Evolutionary conservation across 1,284 basidiomycete genomes (phyloP).

Genomic region (Laetiporus sulphureus): DNA sequence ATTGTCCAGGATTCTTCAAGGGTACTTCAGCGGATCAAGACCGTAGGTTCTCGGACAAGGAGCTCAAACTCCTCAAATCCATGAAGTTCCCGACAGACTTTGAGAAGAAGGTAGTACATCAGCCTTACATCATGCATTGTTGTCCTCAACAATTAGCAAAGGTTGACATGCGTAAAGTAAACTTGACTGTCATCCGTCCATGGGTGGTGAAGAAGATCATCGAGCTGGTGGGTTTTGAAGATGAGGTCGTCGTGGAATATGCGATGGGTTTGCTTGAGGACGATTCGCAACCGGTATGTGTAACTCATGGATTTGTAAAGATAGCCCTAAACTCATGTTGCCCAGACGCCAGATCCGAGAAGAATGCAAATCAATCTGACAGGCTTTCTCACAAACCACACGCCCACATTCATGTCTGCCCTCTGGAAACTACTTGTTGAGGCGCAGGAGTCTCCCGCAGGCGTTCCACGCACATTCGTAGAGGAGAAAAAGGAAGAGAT

Average conservation of each 20-base stretch:
- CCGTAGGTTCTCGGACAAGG: conserved; percentile 93
- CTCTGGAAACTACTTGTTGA: conserved; percentile 90
- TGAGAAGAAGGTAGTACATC: conserved; percentile 76
- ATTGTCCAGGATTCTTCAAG: conserved; percentile 74
- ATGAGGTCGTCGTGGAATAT: conserved; percentile 96
- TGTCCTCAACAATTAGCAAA: conserved; percentile 22
- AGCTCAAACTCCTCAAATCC: conserved; percentile 78
- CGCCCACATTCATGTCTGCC: conserved; percentile 79
- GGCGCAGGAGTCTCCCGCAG: conserved; percentile 84
- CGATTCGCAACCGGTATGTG: conserved; percentile 66
- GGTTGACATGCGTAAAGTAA: conserved; percentile 96
- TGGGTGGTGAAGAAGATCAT: conserved; percentile 93
- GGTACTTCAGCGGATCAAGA: conserved; percentile 82
- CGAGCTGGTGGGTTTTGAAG: conserved; percentile 89
- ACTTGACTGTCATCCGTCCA: conserved; percentile 80
- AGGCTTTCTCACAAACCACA: conserved; percentile 83
- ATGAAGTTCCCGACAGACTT: conserved; percentile 92
- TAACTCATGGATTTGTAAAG: background rate
- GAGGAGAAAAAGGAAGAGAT: conserved; percentile 96
- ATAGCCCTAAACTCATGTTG: conserved; percentile 1
- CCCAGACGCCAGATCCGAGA: conserved; percentile 82
- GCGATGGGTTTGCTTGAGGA: conserved; percentile 92
- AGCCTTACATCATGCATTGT: background rate
- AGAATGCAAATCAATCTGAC: conserved; percentile 94
- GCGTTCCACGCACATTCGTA: conserved; percentile 90